Evolutionary conservation across 306 rosid species (phyloP), one percentile per base, ranked within the genome.

Genomic region (Lupinus albus): DNA sequence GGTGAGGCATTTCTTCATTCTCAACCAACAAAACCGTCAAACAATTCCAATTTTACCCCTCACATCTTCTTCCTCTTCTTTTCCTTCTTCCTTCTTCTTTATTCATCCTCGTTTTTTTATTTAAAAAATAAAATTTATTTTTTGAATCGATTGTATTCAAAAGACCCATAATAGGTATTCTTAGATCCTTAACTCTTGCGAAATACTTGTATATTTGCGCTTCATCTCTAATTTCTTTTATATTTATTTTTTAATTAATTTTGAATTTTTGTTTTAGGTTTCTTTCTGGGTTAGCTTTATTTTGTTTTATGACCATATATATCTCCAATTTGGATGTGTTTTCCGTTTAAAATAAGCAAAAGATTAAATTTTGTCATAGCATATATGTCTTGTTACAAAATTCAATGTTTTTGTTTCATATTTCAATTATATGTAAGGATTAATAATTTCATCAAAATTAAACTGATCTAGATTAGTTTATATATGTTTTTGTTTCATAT

Each of bases 121-220:
- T 9, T 8, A 1, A 8, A 38, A 38, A 38, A 7, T 8, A 1
- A 38, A 7, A 7, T 3, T 16, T 44, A 12, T 45, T 3, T 32
- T 32, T 6, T 42, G 18, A 62, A 42, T 62, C 38, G 53, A 12
- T 50, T 11, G 6, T 52, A 3, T 13, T 50, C 71, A 15, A 11
- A 16, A 25, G 21, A 50, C 36, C 39, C 47, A 11, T 20, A 30
- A 11, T 8, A 67, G 72, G 72, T 67, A 67, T 35, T 67, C 50
- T 50, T 50, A n/a, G 61, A 66, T 35, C 61, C 25, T 28, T 21
- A 16, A 35, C 21, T 14, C 33, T 16, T 65, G 9, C 20, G 61
- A 36, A 36, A 4, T 66, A 2, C 8, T 16, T 11, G 50, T 16
- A 10, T 28, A 28, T 20, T 42, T 62, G 7, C 11, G 7, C 51